phyloP scores from a whole-genome alignment of 371 early-diverging fungal species.

The Blyttiomyces sp. region DNA sequence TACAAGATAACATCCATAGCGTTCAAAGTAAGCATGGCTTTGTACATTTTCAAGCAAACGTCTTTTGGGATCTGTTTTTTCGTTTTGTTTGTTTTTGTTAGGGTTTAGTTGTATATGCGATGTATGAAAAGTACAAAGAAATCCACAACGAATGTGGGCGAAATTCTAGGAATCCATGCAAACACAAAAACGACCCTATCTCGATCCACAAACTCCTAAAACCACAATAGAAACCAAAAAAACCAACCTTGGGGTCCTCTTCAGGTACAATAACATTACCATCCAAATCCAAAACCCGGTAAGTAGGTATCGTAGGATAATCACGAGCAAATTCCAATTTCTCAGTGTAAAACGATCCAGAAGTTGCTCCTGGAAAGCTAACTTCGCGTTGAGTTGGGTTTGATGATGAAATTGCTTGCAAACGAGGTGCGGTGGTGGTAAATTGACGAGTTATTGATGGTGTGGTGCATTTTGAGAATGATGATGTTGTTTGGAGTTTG shows the following conservation, averaged over 20 bases:
- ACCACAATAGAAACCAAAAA: too few relatives aligned
- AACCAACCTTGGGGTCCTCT: conserved; percentile 69
- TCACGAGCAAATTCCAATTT: conserved; percentile 44
- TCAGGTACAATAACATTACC: conserved; percentile 70
- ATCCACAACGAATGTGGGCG: too few relatives aligned
- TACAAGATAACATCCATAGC: conserved; percentile 91
- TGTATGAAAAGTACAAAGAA: too few relatives aligned
- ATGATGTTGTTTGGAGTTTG: too few relatives aligned
- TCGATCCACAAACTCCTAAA: neutral
- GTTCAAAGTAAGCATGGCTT: conserved; percentile 85
- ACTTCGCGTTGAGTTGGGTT: conserved; percentile 13
- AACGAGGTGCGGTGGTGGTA: neutral
- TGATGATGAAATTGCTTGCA: neutral
- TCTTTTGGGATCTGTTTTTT: conserved; percentile 66
- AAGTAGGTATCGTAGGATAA: conserved; percentile 75
- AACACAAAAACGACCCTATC: neutral
- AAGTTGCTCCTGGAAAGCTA: conserved; percentile 59
- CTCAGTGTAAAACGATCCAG: conserved; percentile 57
- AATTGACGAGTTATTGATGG: too few relatives aligned
- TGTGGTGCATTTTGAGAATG: too few relatives aligned
- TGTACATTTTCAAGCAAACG: conserved; percentile 73
- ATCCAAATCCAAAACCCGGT: conserved; percentile 88
- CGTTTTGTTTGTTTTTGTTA: neutral
- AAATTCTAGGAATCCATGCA: conserved; percentile 5
- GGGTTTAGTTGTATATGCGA: neutral